Base-by-base conservation (phyloP, 257 asterid genomes). In the Orobanche coerulescens region DNA sequence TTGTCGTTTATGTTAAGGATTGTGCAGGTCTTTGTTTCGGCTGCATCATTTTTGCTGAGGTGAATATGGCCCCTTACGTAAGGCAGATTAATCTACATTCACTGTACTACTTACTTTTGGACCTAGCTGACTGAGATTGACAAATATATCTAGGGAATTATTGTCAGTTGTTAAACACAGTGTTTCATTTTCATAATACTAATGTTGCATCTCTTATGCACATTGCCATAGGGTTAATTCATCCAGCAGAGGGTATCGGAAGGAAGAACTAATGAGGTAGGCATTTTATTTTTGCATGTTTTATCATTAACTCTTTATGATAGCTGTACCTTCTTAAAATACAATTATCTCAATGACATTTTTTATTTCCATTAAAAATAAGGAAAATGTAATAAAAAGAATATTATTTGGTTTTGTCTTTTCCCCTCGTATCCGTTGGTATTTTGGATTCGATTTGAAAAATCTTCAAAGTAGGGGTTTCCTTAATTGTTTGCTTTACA, bases 221-320 rank as follows among this genome's bases (percentile, higher is more conserved):
- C 64, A 52, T 53, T 39, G 14, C 36, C 36, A 33, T 33, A 84
- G 95, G 85, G 70, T 40, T 54, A 60, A 62, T 25, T 26, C 73
- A 39, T 59, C 85, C 58, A 59, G 69, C 69, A 72, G 52, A 72
- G 90, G 65, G 67, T 61, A 78, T 44, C 75, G 19, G 36, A 70
- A 50, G 63, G 84, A 86, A 77, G 95, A 86, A 78, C 68, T 86
- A 49, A 72, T 75, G 89, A 86, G 93, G 93, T 84, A 62, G 53
- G 58, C 25, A 54, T 62, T 62, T 63, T 23, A 26, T 4, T 63
- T 46, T 31, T 50, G 52, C 26, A 30, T 9, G 14, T 25, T 52
- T 24, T 15, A 34, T 40, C 18, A 13, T 6, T 56, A 1, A 24
- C 31, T 48, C 3, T 15, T 8, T 55, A 24, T 54, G 59, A 25